These are phyloP conservation scores for Protea cynaroides DNA, from an alignment of 164 flowering plant genomes.

Conservation along the genomic window DNA sequence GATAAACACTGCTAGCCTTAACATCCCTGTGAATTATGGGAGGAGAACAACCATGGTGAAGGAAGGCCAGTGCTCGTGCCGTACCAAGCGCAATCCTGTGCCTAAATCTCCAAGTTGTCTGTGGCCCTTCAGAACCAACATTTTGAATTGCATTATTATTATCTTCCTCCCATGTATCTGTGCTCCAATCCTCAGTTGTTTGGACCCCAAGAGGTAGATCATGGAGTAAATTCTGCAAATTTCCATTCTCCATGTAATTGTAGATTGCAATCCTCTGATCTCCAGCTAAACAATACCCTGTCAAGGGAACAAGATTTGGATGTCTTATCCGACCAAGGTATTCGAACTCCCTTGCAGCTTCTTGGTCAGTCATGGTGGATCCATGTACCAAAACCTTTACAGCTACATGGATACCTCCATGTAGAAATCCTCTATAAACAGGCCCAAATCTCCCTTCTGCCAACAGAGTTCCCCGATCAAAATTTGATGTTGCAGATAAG, in stretches of 20 bases:
- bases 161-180: slow-evolving; percentile 81
- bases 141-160: slow-evolving; percentile 36
- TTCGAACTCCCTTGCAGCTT: slow-evolving; percentile 81
- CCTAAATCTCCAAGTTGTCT: slow-evolving; percentile 67
- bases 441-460: slow-evolving; percentile 91
- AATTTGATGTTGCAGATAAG: slow-evolving; percentile 78
- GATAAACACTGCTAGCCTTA: slow-evolving; percentile 77
- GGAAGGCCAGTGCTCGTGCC: slow-evolving; percentile 82
- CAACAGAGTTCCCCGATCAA: slow-evolving; percentile 66
- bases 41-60: slow-evolving; percentile 92
- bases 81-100: slow-evolving; percentile 74
- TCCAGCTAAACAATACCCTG: slow-evolving; percentile 86
- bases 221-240: slow-evolving; percentile 68
- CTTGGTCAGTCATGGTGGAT: slow-evolving; percentile 67
- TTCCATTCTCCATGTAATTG: slow-evolving; percentile 90
- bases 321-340: slow-evolving; percentile 73
- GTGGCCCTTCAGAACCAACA: slow-evolving; percentile 40
- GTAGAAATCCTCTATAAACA: slow-evolving; percentile 74
- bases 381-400: slow-evolving; percentile 81
- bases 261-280: slow-evolving; percentile 82
- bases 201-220: slow-evolving; percentile 68
- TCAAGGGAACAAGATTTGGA: slow-evolving; percentile 80
- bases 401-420: slow-evolving; percentile 89
- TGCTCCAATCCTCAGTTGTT: slow-evolving; percentile 67
- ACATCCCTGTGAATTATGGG: slow-evolving; percentile 77